Evolutionary conservation across 495 filamentous ascomycete species (phyloP).

Genomic region (Talaromyces proteolyticus): DNA sequence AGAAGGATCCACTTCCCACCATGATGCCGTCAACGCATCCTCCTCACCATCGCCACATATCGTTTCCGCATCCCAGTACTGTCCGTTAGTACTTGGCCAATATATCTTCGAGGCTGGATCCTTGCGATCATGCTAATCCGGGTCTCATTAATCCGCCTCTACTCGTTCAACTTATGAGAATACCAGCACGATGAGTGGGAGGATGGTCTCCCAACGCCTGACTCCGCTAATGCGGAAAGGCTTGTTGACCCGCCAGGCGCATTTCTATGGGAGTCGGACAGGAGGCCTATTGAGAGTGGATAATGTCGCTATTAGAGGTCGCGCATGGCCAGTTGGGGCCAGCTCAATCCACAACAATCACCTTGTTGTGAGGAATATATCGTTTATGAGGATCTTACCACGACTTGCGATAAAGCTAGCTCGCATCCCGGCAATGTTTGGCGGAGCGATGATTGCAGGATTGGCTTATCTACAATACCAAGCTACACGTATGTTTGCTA

Average conservation of each 20-base stretch:
- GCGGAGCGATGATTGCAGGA: slow-evolving; percentile 78
- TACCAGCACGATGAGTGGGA: slow-evolving; percentile 65
- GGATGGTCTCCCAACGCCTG: slow-evolving; percentile 69
- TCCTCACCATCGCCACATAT: too few species aligned
- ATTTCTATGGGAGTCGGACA: slow-evolving; percentile 51
- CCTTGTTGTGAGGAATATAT: slow-evolving; percentile 76
- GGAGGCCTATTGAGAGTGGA: slow-evolving; percentile 67
- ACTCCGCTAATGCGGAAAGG: slow-evolving; percentile 58
- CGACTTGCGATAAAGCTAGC: slow-evolving; percentile 83
- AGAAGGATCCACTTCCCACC: too few species aligned
- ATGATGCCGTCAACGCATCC: too few species aligned
- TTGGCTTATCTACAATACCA: slow-evolving; percentile 94
- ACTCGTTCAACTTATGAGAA: slow-evolving; percentile 23
- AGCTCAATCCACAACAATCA: slow-evolving; percentile 78
- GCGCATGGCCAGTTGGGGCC: slow-evolving; percentile 67
- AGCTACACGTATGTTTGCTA: slow-evolving; percentile 65
- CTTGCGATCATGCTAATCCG: slow-evolving; percentile 5
- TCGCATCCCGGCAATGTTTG: slow-evolving; percentile 83
- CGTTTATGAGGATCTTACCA: slow-evolving; percentile 81
- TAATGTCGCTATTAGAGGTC: slow-evolving; percentile 52
- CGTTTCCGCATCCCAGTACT: too few species aligned
- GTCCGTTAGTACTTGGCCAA: too few species aligned
- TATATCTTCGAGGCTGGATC: background rate
- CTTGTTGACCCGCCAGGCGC: slow-evolving; percentile 59
- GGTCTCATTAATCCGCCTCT: background rate